phyloP scores from a whole-genome alignment of 768 basidiomycete species.

The Exidia glandulosa region DNA sequence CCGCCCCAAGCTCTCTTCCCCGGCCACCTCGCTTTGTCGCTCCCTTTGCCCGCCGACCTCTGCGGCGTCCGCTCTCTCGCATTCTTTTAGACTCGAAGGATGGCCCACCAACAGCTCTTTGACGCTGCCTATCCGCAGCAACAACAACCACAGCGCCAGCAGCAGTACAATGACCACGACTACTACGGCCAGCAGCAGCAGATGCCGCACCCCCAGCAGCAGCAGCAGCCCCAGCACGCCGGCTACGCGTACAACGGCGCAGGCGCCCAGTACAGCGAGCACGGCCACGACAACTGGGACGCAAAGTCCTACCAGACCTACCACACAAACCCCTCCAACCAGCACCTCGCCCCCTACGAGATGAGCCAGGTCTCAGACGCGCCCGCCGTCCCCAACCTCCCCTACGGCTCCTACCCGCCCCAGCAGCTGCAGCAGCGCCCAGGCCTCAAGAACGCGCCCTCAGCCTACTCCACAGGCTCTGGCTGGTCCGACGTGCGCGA shows the following conservation, averaged over 20 bases:
- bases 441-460: slow-evolving; percentile 19
- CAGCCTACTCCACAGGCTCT: slow-evolving; percentile 29
- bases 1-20: no score
- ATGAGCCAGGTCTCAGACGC: slow-evolving; percentile 37
- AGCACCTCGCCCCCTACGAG: slow-evolving; percentile 58
- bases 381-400: slow-evolving; percentile 46
- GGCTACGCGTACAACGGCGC: not conserved
- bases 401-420: slow-evolving; percentile 33
- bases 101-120: not conserved
- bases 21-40: no score
- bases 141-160: not conserved
- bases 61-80: not conserved
- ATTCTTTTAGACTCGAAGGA: not conserved
- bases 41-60: not conserved
- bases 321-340: slow-evolving; percentile 56
- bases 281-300: slow-evolving; percentile 26
- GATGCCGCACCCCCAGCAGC: no score
- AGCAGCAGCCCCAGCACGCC: not conserved
- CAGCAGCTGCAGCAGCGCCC: slow-evolving; percentile 43
- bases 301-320: slow-evolving; percentile 47
- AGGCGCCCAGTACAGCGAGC: not conserved
- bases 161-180: not conserved
- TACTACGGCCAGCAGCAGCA: not conserved
- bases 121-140: not conserved
- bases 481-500: slow-evolving; percentile 64